These are phyloP conservation scores for Trichosporon sp. DNA, from an alignment of 1,284 basidiomycete genomes.

Conservation along the genomic window DNA sequence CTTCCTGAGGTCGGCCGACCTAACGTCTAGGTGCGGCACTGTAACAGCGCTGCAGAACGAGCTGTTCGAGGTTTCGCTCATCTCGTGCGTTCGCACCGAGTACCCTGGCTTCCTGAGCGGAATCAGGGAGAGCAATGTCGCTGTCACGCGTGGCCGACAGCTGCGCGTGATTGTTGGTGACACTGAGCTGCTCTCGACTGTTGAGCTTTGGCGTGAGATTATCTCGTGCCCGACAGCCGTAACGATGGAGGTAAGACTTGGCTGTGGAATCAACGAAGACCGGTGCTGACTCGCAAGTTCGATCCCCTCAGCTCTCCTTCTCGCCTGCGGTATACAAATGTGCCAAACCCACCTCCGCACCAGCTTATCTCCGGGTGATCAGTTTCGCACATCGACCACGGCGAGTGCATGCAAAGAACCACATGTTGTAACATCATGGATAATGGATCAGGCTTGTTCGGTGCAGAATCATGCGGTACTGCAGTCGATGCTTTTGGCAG, in stretches of 20 bases:
- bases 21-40: not conserved
- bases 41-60: not conserved
- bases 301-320: not conserved
- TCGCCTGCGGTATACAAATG: no score
- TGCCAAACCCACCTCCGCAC: no score
- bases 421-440: no score
- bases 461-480: no score
- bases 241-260: not conserved
- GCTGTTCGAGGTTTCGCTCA: not conserved
- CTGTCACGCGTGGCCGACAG: not conserved
- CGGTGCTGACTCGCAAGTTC: not conserved
- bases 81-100: not conserved
- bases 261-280: no score
- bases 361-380: not conserved
- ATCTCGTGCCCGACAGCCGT: not conserved
- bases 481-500: no score
- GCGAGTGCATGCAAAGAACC: no score
- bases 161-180: not conserved
- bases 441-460: no score
- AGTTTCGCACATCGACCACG: no score
- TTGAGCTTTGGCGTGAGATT: not conserved
- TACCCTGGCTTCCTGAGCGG: not conserved
- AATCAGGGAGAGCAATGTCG: not conserved
- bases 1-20: no score
- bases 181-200: not conserved